Evolutionary conservation across 2,329 filamentous ascomycete genomes (phyloP).

Genomic region (Clarireedia paspali): DNA sequence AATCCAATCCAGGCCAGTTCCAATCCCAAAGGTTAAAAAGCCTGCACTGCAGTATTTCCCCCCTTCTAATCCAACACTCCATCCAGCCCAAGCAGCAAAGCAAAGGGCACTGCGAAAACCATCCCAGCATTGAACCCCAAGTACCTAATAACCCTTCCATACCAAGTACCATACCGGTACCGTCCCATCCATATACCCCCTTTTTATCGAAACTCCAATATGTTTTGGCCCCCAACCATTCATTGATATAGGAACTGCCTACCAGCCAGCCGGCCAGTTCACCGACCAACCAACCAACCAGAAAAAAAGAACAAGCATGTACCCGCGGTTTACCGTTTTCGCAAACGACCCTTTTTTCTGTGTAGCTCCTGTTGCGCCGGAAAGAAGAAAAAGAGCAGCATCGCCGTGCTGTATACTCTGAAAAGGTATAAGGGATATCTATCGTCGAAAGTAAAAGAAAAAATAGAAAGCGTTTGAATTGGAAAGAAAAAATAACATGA

Average conservation of each 20-base stretch:
- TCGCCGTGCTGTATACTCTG: conserved; percentile 6
- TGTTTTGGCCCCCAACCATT: background rate
- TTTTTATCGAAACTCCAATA: conserved; percentile 8
- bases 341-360: conserved; percentile 5
- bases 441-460: conserved; percentile 5
- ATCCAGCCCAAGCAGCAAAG: too few relatives aligned
- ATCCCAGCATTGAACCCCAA: too few relatives aligned
- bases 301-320: background rate
- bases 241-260: background rate
- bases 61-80: too few relatives aligned
- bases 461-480: background rate
- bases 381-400: background rate
- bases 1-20: background rate
- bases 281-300: background rate
- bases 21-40: background rate
- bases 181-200: background rate
- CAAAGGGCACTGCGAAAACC: too few relatives aligned
- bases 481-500: background rate
- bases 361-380: background rate
- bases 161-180: background rate
- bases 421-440: conserved; percentile 10
- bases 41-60: too few relatives aligned
- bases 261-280: background rate
- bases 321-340: background rate
- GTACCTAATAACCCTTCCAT: background rate